Percentiles rank a stretch among this genome's conserved stretches.
Conservation (phyloP, 208 protist species). For the Hexamita inflata region DNA sequence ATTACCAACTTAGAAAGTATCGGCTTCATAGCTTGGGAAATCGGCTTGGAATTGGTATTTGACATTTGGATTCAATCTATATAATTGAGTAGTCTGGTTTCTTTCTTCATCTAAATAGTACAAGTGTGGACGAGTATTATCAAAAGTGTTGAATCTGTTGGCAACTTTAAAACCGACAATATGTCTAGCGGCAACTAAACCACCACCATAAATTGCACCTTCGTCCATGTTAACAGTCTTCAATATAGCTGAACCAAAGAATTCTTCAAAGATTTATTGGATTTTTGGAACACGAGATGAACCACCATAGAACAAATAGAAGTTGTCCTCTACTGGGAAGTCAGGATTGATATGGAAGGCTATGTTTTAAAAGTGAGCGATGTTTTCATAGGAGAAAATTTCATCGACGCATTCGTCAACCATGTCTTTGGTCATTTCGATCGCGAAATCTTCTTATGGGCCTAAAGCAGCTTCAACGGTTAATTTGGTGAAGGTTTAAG, state of each 20-base stretch:
- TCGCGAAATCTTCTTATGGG: background rate
- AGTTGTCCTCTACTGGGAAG: background rate
- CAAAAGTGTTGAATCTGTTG: constrained; percentile 14
- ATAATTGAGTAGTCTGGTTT: background rate
- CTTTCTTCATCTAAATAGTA: background rate
- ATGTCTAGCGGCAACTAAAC: constrained; percentile 11
- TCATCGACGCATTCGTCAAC: background rate
- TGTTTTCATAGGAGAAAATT: background rate
- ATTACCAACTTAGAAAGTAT: background rate
- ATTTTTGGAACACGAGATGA: background rate
- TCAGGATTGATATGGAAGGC: background rate
- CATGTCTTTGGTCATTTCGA: background rate
- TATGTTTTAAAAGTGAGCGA: background rate
- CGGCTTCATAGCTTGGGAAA: background rate
- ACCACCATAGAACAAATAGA: constrained; percentile 22
- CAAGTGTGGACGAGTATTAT: background rate
- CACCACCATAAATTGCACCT: constrained; percentile 21
- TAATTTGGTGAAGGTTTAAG: background rate
- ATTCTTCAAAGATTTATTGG: background rate
- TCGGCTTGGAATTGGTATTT: background rate
- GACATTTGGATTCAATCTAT: background rate
- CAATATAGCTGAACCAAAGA: background rate
- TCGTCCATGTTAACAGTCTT: constrained; percentile 18
- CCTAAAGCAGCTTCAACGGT: background rate
- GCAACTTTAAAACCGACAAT: background rate